Conservation (phyloP, 805 yeast genomes). For the Candida khao-thaluensis region DNA sequence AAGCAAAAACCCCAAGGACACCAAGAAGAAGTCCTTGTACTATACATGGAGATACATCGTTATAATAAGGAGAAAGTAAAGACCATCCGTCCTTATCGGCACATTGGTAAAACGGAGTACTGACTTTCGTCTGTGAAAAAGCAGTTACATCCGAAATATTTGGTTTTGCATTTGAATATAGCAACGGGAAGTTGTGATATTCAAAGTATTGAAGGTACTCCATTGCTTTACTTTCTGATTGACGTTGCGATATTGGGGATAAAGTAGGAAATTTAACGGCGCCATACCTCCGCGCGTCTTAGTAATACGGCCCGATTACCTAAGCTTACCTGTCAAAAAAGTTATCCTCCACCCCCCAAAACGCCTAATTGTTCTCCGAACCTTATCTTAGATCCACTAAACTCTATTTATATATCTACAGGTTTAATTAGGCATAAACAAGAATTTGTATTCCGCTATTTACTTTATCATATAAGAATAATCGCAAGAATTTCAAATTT, state of each 20-base stretch:
- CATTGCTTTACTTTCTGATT: slow-evolving; percentile 4
- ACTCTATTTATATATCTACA: too few relatives aligned
- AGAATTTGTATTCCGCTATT: too few relatives aligned
- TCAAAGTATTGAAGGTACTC: slow-evolving; percentile 17
- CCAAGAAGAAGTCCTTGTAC: slow-evolving; percentile 52
- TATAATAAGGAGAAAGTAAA: slow-evolving; percentile 37
- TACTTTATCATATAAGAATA: too few relatives aligned
- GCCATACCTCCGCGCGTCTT: too few relatives aligned
- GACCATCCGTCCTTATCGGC: slow-evolving; percentile 43
- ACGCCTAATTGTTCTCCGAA: too few relatives aligned
- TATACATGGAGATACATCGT: slow-evolving; percentile 62
- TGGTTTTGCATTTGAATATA: slow-evolving; percentile 4
- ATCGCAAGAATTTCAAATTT: too few relatives aligned
- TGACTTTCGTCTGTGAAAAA: neutral
- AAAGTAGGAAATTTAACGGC: too few relatives aligned
- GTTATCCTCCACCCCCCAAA: too few relatives aligned
- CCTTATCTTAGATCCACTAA: too few relatives aligned
- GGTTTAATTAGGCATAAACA: too few relatives aligned
- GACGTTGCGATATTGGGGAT: neutral
- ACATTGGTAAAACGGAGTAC: slow-evolving; percentile 13
- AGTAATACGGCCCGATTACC: too few relatives aligned
- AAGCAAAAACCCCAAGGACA: slow-evolving; percentile 39
- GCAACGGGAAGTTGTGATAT: slow-evolving; percentile 18
- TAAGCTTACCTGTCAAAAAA: too few relatives aligned
- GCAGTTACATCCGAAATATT: neutral